Conservation (phyloP, 2,329 filamentous ascomycete genomes). For the Arthrobotrys pseudoclavata region DNA sequence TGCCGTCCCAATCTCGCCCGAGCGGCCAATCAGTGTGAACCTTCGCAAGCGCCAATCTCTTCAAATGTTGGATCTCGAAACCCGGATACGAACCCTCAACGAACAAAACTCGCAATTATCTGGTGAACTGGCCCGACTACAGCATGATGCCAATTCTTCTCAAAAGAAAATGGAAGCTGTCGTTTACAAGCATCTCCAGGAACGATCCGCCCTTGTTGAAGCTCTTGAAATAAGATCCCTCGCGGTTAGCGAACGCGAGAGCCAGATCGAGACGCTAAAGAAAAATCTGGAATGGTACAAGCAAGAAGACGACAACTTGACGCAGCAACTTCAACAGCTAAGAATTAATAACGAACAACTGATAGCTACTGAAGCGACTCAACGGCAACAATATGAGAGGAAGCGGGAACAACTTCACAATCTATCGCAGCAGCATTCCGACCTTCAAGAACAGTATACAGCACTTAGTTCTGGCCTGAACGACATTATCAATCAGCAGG, state of each 20-base stretch:
- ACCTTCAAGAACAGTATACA: slow-evolving; percentile 75
- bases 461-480: slow-evolving; percentile 76
- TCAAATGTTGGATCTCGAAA: slow-evolving; percentile 92
- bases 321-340: slow-evolving; percentile 87
- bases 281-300: slow-evolving; percentile 83
- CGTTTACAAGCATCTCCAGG: slow-evolving; percentile 71
- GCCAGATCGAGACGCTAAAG: slow-evolving; percentile 85
- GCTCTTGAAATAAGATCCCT: slow-evolving; percentile 76
- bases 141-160: slow-evolving; percentile 78
- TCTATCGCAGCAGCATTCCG: slow-evolving; percentile 77
- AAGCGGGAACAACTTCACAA: slow-evolving; percentile 72
- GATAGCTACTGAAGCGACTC: slow-evolving; percentile 76
- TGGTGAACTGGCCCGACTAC: slow-evolving; percentile 84
- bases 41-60: slow-evolving; percentile 98
- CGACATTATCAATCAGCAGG: slow-evolving; percentile 73
- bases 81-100: slow-evolving; percentile 40
- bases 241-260: slow-evolving; percentile 83
- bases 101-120: slow-evolving; percentile 84
- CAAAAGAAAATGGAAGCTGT: slow-evolving; percentile 75
- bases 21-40: slow-evolving; percentile 83
- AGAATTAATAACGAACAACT: slow-evolving; percentile 82
- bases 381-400: slow-evolving; percentile 76
- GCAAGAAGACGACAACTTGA: slow-evolving; percentile 78
- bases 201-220: slow-evolving; percentile 69
- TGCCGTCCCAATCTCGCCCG: slow-evolving; percentile 83